Evolutionary conservation across 2,329 filamentous ascomycete genomes (phyloP).

Genomic region (Apiospora marii): DNA sequence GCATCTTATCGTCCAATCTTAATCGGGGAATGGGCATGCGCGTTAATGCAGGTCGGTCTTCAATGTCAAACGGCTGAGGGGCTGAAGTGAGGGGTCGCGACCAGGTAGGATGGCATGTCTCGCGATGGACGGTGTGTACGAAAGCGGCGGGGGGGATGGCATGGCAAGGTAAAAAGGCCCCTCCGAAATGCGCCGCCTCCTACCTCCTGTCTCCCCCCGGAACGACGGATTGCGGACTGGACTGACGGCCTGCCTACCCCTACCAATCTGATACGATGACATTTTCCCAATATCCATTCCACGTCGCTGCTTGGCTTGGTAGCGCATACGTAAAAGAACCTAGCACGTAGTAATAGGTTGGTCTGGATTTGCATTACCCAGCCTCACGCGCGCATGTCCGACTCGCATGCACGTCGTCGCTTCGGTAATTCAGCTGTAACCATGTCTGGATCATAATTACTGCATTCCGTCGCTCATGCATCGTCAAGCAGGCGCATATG

Average conservation of each 20-base stretch:
- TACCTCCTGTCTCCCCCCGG: background rate
- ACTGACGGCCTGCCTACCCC: too few relatives aligned
- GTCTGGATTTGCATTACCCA: background rate
- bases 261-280: background rate
- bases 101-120: background rate
- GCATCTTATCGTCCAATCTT: constrained; percentile 16
- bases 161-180: background rate
- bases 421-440: constrained; percentile 3
- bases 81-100: constrained; percentile 8
- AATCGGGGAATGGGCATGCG: background rate
- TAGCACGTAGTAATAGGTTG: background rate
- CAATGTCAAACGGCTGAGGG: constrained; percentile 15
- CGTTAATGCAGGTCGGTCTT: constrained; percentile 3
- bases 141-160: constrained; percentile 1
- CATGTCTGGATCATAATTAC: background rate
- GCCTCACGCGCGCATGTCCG: constrained; percentile 1
- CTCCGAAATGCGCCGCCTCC: background rate
- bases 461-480: background rate
- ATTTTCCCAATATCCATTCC: background rate
- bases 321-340: background rate
- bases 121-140: constrained; percentile 8
- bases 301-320: background rate
- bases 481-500: constrained; percentile 1
- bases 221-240: background rate
- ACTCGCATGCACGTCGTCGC: background rate